These are phyloP conservation scores for Cardamine occulta DNA, from an alignment of 345 rosid species.

Conservation along the genomic window DNA sequence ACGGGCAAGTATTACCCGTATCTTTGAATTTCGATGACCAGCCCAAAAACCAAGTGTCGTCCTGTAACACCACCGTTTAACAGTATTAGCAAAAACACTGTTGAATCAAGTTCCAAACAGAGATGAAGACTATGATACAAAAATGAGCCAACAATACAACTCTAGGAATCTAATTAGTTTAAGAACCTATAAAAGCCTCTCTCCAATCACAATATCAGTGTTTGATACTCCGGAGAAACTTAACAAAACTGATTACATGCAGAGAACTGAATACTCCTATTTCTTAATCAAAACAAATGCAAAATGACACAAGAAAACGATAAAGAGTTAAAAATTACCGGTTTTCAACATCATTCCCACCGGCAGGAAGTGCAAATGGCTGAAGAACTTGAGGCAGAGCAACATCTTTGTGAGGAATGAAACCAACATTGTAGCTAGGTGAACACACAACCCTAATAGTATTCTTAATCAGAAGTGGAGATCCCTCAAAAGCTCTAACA, in stretches of 20 bases:
- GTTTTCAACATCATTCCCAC: conserved; percentile 80
- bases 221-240: not conserved
- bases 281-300: not conserved
- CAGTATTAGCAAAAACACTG: conserved; percentile 22
- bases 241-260: not conserved
- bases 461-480: conserved; percentile 79
- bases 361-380: conserved; percentile 93
- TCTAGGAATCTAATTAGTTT: not conserved
- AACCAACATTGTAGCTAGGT: conserved; percentile 91
- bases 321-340: conserved; percentile 49
- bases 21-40: conserved; percentile 92
- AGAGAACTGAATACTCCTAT: not conserved
- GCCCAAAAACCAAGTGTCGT: conserved; percentile 95
- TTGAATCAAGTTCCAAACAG: not conserved
- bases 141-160: not conserved
- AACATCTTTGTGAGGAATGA: conserved; percentile 96
- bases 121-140: not conserved
- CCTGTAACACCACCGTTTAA: conserved; percentile 55
- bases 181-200: not conserved
- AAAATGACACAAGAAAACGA: not conserved
- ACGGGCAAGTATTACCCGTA: conserved; percentile 91
- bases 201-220: not conserved
- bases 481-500: conserved; percentile 89
- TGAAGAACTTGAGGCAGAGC: conserved; percentile 95
- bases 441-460: conserved; percentile 94